Evolutionary conservation across 2,329 filamentous ascomycete genomes (phyloP).

Genomic region (Hypocreales sp.): DNA sequence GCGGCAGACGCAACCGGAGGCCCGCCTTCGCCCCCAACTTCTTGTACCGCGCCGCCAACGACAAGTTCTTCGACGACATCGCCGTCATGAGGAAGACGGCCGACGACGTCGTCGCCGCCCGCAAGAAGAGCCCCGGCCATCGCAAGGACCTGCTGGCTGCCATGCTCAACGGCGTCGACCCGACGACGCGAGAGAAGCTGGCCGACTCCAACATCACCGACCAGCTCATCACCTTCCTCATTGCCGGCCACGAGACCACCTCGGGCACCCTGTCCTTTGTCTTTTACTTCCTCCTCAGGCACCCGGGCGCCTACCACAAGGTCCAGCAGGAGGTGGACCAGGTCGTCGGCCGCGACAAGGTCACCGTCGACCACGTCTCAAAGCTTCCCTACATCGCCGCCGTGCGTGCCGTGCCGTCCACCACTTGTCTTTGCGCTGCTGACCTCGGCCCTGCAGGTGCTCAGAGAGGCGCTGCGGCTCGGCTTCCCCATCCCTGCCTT

Average conservation of each 20-base stretch:
- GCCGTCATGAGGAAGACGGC: conserved; percentile 37
- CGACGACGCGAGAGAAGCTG: conserved; percentile 50
- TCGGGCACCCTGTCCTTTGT: conserved; percentile 50
- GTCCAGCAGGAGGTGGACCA: conserved; percentile 53
- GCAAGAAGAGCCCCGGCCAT: conserved; percentile 36
- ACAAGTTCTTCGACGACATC: conserved; percentile 39
- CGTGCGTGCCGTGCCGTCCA: conserved; percentile 11
- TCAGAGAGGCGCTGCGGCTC: conserved; percentile 52
- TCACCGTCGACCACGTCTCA: conserved; percentile 44
- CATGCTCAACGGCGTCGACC: conserved; percentile 53
- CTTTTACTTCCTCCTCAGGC: conserved; percentile 48
- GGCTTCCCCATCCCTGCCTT: conserved; percentile 44
- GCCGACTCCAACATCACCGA: conserved; percentile 47
- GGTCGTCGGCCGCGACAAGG: conserved; percentile 41
- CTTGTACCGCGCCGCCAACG: conserved; percentile 30
- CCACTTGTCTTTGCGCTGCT: background rate
- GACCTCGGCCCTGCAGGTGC: conserved; percentile 17
- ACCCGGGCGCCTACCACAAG: conserved; percentile 41
- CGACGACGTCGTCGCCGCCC: conserved; percentile 42
- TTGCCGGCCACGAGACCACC: conserved; percentile 59
- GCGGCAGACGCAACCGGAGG: conserved; percentile 31
- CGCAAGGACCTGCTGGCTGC: conserved; percentile 54
- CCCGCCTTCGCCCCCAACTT: conserved; percentile 28
- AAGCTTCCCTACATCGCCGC: conserved; percentile 53
- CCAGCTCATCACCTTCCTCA: conserved; percentile 60